Conservation (phyloP, 805 yeast species). For the Kazachstania psychrophila region DNA sequence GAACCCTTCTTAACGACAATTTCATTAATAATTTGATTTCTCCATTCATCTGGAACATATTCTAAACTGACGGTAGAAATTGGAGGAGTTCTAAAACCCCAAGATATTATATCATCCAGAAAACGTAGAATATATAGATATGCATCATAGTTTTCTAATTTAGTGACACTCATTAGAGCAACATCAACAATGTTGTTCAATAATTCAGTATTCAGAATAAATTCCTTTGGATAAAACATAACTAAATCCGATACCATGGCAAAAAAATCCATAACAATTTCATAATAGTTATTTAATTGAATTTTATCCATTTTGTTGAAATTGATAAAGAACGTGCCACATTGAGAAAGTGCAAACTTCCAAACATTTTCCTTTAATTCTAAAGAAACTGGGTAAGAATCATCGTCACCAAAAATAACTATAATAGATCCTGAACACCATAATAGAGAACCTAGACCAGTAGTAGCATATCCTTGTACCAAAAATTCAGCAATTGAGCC, state of each 20-base stretch:
- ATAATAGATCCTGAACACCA: constrained; percentile 84
- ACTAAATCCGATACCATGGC: constrained; percentile 68
- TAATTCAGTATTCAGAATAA: constrained; percentile 32
- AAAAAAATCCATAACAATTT: constrained; percentile 78
- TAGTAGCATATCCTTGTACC: constrained; percentile 58
- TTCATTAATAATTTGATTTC: constrained; percentile 36
- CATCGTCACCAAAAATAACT: constrained; percentile 59
- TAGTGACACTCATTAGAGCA: constrained; percentile 41
- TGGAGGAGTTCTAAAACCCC: constrained; percentile 81
- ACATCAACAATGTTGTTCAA: constrained; percentile 48
- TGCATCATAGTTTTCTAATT: constrained; percentile 61
- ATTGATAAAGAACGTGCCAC: constrained; percentile 44
- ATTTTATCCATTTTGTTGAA: constrained; percentile 23
- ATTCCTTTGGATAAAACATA: constrained; percentile 49
- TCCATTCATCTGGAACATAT: constrained; percentile 47
- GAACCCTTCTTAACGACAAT: constrained; percentile 50
- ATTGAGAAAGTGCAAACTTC: constrained; percentile 64
- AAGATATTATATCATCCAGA: constrained; percentile 69
- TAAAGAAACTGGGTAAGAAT: constrained; percentile 24
- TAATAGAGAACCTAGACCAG: constrained; percentile 70
- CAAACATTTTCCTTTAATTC: constrained; percentile 54
- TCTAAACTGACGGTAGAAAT: constrained; percentile 50
- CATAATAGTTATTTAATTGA: constrained; percentile 30
- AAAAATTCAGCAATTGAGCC: constrained; percentile 57
- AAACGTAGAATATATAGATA: constrained; percentile 62